Percentiles rank a stretch among this genome's conserved stretches.
phyloP scores from a whole-genome alignment of 2,329 filamentous ascomycete species.

The Ophiostoma himal-ulmi region DNA sequence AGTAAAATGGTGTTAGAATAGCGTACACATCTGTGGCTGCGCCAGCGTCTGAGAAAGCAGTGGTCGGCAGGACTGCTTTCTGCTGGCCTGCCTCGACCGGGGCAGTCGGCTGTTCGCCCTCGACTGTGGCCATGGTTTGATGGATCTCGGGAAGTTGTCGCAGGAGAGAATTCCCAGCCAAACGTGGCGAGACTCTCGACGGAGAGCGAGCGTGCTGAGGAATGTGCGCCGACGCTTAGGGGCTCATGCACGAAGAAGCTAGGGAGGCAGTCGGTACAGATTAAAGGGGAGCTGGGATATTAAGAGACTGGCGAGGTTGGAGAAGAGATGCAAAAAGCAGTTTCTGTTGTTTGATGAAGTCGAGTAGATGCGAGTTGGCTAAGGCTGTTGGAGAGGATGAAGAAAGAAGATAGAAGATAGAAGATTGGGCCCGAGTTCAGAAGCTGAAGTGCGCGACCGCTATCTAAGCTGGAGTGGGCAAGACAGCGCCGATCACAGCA shows the following conservation, averaged over 20 bases:
- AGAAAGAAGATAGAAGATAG: neutral
- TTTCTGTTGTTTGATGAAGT: neutral
- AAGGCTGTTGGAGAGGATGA: neutral
- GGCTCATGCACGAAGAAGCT: neutral
- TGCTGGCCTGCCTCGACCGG: conserved; percentile 1
- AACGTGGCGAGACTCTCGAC: neutral
- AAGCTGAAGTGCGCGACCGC: neutral
- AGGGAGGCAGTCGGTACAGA: neutral
- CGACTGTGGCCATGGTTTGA: conserved; percentile 15
- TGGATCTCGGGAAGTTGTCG: neutral
- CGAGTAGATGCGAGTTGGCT: neutral
- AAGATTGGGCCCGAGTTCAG: neutral
- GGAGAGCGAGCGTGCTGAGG: neutral
- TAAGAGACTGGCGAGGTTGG: neutral
- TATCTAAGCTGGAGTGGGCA: conserved; percentile 7
- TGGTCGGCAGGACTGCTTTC: neutral
- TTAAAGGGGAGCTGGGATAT: neutral
- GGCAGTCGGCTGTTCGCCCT: conserved; percentile 12
- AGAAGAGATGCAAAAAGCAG: neutral
- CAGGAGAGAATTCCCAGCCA: neutral
- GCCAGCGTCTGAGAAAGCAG: neutral
- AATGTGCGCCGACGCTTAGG: conserved; percentile 7
- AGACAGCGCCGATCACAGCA: conserved; percentile 9
- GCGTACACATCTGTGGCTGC: neutral
- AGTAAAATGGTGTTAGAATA: neutral